These are phyloP conservation scores for Rhexocercosporidium sp. DNA, from an alignment of 2,329 filamentous ascomycete genomes.

Conservation along the genomic window DNA sequence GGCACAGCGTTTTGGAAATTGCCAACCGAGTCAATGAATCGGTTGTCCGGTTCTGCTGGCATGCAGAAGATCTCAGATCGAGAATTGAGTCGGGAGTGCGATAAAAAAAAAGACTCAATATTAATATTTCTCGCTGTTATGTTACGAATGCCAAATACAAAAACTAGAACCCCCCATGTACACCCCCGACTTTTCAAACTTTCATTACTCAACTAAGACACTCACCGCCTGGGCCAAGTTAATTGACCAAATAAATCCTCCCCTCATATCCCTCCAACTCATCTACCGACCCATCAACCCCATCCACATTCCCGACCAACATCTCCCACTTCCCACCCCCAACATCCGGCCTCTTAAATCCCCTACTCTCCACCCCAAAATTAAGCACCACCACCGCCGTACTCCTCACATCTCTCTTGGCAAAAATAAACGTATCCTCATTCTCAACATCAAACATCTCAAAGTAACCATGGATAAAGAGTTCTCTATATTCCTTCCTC, in stretches of 20 bases:
- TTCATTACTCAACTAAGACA: too few species aligned
- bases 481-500: conserved; percentile 56
- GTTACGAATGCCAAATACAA: too few species aligned
- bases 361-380: conserved; percentile 48
- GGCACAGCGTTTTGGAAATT: too few species aligned
- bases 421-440: conserved; percentile 51
- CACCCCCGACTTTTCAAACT: too few species aligned
- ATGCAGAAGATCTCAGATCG: too few species aligned
- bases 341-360: conserved; percentile 29
- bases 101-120: too few species aligned
- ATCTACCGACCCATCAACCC: conserved; percentile 28
- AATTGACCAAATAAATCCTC: conserved; percentile 39
- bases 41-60: too few species aligned
- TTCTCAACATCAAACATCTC: conserved; percentile 55
- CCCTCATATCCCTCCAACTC: conserved; percentile 42
- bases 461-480: conserved; percentile 67
- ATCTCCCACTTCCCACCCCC: conserved; percentile 38
- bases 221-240: too few species aligned
- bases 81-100: too few species aligned
- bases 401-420: conserved; percentile 44
- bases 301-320: conserved; percentile 15
- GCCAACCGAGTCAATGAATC: too few species aligned
- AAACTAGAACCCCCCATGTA: too few species aligned
- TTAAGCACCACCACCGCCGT: conserved; percentile 51
- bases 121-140: too few species aligned